These are phyloP conservation scores for Endogone sp. DNA, from an alignment of 192 early-diverging fungal genomes.

Conservation along the genomic window DNA sequence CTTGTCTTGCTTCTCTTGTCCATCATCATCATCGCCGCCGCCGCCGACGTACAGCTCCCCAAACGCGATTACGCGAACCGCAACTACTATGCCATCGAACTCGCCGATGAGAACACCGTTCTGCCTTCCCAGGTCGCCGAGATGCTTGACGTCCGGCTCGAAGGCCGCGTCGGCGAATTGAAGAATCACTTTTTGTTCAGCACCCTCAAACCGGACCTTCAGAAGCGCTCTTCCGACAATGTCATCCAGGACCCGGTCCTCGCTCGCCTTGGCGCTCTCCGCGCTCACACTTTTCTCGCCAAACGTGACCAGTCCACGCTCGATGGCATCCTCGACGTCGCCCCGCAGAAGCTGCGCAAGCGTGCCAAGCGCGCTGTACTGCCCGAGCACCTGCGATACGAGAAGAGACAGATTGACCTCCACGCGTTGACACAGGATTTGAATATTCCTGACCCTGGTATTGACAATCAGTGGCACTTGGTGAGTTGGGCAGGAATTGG, in stretches of 20 bases:
- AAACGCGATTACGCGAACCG: constrained; percentile 37
- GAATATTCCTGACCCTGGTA: constrained; percentile 68
- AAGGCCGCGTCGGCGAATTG: constrained; percentile 69
- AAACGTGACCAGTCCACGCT: background rate
- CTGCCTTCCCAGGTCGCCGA: constrained; percentile 31
- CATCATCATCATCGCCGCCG: background rate
- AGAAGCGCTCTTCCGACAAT: background rate
- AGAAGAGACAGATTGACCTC: constrained; percentile 7
- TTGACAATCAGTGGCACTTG: constrained; percentile 80
- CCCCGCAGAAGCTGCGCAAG: constrained; percentile 11
- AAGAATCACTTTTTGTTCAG: constrained; percentile 61
- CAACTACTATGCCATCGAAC: constrained; percentile 45
- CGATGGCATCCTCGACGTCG: background rate
- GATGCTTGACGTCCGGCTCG: constrained; percentile 34
- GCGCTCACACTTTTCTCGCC: background rate
- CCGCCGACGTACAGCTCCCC: background rate
- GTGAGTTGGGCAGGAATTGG: constrained; percentile 38
- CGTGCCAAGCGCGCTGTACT: constrained; percentile 1
- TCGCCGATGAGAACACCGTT: constrained; percentile 22
- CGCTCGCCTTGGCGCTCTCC: background rate
- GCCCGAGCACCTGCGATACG: background rate
- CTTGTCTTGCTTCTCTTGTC: too few relatives aligned
- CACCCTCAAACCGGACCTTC: background rate
- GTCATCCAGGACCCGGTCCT: background rate
- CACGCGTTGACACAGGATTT: constrained; percentile 33